These are phyloP conservation scores for Allium sativum DNA, from an alignment of 106 monocot genomes.

Conservation along the genomic window DNA sequence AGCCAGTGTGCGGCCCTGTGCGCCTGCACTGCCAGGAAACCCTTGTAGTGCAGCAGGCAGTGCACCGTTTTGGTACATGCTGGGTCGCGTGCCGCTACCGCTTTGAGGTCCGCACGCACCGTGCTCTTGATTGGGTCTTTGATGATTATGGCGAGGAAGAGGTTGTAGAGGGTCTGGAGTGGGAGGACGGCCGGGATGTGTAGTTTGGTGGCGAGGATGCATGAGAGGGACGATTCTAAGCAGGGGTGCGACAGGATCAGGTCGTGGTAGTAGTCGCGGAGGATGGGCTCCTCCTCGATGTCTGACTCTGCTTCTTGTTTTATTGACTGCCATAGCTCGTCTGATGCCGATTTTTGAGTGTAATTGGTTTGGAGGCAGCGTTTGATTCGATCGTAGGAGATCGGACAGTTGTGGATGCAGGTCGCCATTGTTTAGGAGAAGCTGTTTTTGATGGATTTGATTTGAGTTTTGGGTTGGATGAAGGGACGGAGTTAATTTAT, in stretches of 20 bases:
- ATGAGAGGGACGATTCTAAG: conserved; percentile 60
- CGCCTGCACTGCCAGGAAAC: conserved; percentile 47
- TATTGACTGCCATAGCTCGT: conserved; percentile 39
- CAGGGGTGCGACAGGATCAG: conserved; percentile 42
- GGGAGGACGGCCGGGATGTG: conserved; percentile 17
- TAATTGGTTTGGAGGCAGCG: not conserved
- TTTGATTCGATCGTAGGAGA: not conserved
- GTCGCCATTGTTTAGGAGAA: conserved; percentile 14
- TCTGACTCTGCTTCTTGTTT: conserved; percentile 46
- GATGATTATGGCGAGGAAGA: conserved; percentile 19
- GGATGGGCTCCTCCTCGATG: conserved; percentile 39
- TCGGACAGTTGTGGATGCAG: conserved; percentile 23
- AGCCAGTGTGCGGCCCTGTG: conserved; percentile 40
- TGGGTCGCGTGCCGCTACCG: conserved; percentile 47
- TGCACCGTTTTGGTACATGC: conserved; percentile 35
- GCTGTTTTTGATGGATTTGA: not conserved
- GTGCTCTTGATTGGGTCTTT: conserved; percentile 17
- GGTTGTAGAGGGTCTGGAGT: conserved; percentile 11
- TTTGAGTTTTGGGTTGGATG: too few relatives aligned
- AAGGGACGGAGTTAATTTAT: too few relatives aligned
- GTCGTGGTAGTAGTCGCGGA: conserved; percentile 31
- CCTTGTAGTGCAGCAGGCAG: conserved; percentile 58
- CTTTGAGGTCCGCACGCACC: conserved; percentile 33
- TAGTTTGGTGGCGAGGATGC: conserved; percentile 48
- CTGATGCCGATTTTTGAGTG: conserved; percentile 24